Evolutionary conservation across 345 rosid species (phyloP).

Genomic region (Pistacia atlantica): DNA sequence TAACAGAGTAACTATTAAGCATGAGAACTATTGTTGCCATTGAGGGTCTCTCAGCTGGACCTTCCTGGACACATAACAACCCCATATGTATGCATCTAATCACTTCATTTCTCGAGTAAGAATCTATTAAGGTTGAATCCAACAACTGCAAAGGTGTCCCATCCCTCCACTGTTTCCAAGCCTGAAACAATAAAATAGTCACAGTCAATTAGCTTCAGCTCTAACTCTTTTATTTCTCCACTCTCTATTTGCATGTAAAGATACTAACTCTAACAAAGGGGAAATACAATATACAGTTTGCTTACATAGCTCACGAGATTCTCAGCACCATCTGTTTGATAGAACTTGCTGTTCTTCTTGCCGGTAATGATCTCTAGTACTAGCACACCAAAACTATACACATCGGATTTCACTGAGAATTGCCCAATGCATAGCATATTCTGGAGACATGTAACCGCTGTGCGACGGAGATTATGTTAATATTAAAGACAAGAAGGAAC

Average conservation of each 20-base stretch:
- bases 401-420: conserved; percentile 41
- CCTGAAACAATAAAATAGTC: conserved; percentile 18
- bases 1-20: conserved; percentile 31
- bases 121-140: conserved; percentile 23
- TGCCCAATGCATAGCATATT: conserved; percentile 35
- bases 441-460: conserved; percentile 46
- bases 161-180: conserved; percentile 33
- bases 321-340: not conserved
- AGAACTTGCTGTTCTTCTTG: conserved; percentile 23
- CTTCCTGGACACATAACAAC: conserved; percentile 38
- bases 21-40: conserved; percentile 37
- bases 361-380: conserved; percentile 39
- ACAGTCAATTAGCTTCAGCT: not conserved
- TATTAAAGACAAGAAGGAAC: too few relatives aligned
- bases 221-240: not conserved
- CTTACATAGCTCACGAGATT: conserved; percentile 28
- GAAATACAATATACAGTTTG: not conserved
- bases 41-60: conserved; percentile 33
- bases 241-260: not conserved
- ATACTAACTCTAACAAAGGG: not conserved
- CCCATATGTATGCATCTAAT: conserved; percentile 37
- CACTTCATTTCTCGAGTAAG: conserved; percentile 24
- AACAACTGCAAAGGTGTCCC: conserved; percentile 18
- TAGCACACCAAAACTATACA: conserved; percentile 40
- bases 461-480: not conserved